A percentile compares a stretch with the other conserved stretches of the same genome.
These are phyloP conservation scores for Rheum nobile DNA, from an alignment of 148 eudicot species.

Conservation along the genomic window DNA sequence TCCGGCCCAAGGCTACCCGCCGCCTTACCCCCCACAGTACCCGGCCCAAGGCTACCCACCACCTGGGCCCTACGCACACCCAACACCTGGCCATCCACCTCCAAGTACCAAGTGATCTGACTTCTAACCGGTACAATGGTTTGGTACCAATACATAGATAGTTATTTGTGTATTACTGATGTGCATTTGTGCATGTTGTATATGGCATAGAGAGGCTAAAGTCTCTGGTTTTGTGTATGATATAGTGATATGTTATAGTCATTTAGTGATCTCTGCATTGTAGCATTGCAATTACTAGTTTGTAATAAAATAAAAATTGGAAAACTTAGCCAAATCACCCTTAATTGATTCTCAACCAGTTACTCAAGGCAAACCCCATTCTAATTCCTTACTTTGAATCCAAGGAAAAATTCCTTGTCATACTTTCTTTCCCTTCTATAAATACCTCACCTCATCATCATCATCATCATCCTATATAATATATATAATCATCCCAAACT, in stretches of 20 bases:
- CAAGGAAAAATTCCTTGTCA: not conserved
- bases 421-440: not conserved
- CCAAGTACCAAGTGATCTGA: not conserved
- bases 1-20: not conserved
- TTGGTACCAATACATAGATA: not conserved
- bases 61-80: slow-evolving; percentile 14
- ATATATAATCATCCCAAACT: not conserved
- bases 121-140: not conserved
- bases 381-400: slow-evolving; percentile 3
- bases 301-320: not conserved
- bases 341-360: not conserved
- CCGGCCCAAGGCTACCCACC: not conserved
- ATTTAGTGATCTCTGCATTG: not conserved
- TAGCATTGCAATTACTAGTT: not conserved
- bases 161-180: not conserved
- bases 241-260: no score
- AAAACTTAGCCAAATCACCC: not conserved
- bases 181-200: not conserved
- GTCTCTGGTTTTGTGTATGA: no score
- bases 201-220: not conserved
- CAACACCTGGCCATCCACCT: slow-evolving; percentile 18
- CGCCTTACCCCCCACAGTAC: not conserved
- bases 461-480: not conserved
- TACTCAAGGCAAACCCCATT: not conserved
- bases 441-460: not conserved